phyloP scores from a whole-genome alignment of 108 stramenopile genomes.

The Stephanodiscus minutulus region DNA sequence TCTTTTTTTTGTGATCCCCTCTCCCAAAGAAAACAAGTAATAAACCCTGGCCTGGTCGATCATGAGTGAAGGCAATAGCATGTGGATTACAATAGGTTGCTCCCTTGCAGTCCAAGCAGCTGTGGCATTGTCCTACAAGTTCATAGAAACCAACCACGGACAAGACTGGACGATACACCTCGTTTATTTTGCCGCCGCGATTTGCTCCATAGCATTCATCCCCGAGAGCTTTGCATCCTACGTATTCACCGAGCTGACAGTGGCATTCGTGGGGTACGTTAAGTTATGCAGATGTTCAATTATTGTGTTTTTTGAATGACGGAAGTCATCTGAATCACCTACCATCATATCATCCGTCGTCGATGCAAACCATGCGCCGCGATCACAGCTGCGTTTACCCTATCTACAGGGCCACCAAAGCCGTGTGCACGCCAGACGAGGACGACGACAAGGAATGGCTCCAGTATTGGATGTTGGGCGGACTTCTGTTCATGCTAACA shows the following conservation, averaged over 20 bases:
- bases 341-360: no score
- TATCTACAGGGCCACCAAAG: conserved; percentile 38
- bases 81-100: conserved; percentile 20
- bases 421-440: conserved; percentile 39
- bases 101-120: conserved; percentile 28
- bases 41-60: no score
- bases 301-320: no score
- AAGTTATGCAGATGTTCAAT: neutral
- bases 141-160: conserved; percentile 23
- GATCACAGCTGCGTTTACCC: conserved; percentile 23
- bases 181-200: conserved; percentile 13
- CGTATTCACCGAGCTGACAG: conserved; percentile 34
- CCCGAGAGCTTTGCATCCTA: conserved; percentile 16
- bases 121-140: conserved; percentile 30
- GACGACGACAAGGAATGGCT: conserved; percentile 49
- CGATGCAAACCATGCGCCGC: no score
- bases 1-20: no score
- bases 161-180: conserved; percentile 10
- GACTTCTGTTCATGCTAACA: conserved; percentile 40
- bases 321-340: no score
- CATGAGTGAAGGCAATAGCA: neutral
- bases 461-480: conserved; percentile 41
- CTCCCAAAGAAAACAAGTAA: no score
- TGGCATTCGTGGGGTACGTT: conserved; percentile 23
- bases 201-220: conserved; percentile 15